A percentile compares a stretch with the other conserved stretches of the same genome.
These are phyloP conservation scores for Fonsecaea monophora DNA, from an alignment of 2,329 filamentous ascomycete genomes.

Conservation along the genomic window DNA sequence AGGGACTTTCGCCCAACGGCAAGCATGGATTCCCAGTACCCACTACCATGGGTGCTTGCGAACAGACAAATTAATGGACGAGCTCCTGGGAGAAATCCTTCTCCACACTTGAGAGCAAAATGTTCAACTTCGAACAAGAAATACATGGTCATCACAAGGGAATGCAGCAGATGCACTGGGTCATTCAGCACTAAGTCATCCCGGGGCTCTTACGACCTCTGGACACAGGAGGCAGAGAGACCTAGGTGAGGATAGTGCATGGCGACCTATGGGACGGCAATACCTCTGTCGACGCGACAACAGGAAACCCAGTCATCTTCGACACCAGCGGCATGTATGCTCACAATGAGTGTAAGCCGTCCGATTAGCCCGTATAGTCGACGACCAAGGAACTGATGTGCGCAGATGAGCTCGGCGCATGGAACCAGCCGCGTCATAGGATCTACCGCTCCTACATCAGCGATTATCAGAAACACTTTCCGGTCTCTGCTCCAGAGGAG, in stretches of 20 bases:
- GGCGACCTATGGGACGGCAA: slow-evolving; percentile 54
- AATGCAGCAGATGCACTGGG: background rate
- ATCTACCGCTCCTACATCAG: background rate
- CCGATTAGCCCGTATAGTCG: slow-evolving; percentile 35
- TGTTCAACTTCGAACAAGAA: background rate
- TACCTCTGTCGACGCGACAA: slow-evolving; percentile 43
- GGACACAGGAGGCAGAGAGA: slow-evolving; percentile 36
- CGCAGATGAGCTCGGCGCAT: background rate
- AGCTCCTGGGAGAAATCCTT: slow-evolving; percentile 44
- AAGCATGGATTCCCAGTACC: slow-evolving; percentile 44
- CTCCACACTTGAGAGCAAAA: slow-evolving; percentile 20
- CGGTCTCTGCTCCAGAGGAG: slow-evolving; percentile 41
- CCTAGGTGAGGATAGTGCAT: slow-evolving; percentile 46
- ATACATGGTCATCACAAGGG: background rate
- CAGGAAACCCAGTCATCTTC: slow-evolving; percentile 45
- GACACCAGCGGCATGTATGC: slow-evolving; percentile 50
- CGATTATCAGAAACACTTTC: slow-evolving; percentile 40
- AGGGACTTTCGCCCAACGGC: background rate
- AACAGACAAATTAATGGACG: slow-evolving; percentile 13
- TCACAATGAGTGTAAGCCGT: slow-evolving; percentile 46
- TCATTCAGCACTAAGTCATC: slow-evolving; percentile 39
- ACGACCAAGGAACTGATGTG: slow-evolving; percentile 10
- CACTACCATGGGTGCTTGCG: slow-evolving; percentile 41
- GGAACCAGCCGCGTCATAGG: background rate
- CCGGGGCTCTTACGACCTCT: slow-evolving; percentile 42